A percentile compares a stretch with the other conserved stretches of the same genome.
These are phyloP conservation scores for Talaromyces sp. DNA, from an alignment of 2,329 filamentous ascomycete species.

Conservation along the genomic window DNA sequence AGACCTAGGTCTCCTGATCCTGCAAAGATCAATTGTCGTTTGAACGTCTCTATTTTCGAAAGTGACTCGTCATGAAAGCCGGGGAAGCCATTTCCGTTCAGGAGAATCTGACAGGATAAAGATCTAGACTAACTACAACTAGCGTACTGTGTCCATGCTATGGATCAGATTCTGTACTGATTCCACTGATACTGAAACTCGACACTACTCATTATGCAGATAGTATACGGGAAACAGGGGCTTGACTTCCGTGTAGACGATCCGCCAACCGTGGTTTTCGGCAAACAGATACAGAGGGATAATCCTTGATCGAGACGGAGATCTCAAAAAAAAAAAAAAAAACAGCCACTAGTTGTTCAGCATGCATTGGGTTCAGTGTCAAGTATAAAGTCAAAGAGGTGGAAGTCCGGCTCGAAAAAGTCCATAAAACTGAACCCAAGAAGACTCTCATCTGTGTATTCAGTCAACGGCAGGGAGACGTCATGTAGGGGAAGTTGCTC, in stretches of 20 bases:
- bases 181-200: neutral
- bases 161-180: neutral
- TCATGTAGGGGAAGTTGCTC: neutral
- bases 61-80: neutral
- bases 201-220: neutral
- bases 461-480: neutral
- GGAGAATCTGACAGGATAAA: neutral
- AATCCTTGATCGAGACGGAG: no score
- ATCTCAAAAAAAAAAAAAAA: no score
- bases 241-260: neutral
- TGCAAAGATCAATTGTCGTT: neutral
- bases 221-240: neutral
- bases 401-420: constrained; percentile 5
- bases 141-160: neutral
- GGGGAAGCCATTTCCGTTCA: neutral
- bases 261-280: neutral
- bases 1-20: neutral
- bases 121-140: neutral
- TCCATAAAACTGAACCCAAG: constrained; percentile 9
- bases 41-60: neutral
- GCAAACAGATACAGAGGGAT: no score
- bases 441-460: neutral
- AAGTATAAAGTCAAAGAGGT: neutral
- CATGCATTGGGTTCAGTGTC: neutral
- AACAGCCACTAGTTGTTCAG: neutral